These are phyloP conservation scores for Neurospora sp. DNA, from an alignment of 495 filamentous ascomycete species.

Conservation along the genomic window DNA sequence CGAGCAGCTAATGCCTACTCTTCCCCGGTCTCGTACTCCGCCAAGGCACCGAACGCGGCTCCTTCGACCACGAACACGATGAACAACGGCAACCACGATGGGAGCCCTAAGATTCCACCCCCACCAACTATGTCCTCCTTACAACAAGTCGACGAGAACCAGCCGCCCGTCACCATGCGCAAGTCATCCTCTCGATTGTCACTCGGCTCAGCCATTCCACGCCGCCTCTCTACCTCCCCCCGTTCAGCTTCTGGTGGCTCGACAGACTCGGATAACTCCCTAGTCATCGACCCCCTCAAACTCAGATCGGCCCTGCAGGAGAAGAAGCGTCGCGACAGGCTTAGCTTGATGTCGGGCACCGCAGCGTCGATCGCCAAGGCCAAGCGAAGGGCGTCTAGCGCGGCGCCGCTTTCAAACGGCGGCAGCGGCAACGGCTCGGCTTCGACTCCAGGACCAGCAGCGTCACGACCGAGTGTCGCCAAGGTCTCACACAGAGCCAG, in stretches of 20 bases:
- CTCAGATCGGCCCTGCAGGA: slow-evolving; percentile 36
- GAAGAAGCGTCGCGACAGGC: slow-evolving; percentile 31
- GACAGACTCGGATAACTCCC: slow-evolving; percentile 31
- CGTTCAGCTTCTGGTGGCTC: slow-evolving; percentile 16
- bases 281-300: slow-evolving; percentile 32
- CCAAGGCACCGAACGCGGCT: not conserved
- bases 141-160: slow-evolving; percentile 25
- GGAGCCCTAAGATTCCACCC: slow-evolving; percentile 14
- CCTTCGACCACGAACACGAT: not conserved
- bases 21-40: slow-evolving; percentile 13
- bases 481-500: not conserved
- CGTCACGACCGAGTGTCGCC: not conserved
- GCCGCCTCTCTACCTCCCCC: slow-evolving; percentile 8
- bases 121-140: slow-evolving; percentile 11
- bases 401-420: not conserved
- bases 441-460: slow-evolving; percentile 9
- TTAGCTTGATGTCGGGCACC: slow-evolving; percentile 22
- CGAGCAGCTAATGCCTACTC: slow-evolving; percentile 32
- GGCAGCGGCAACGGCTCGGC: slow-evolving; percentile 17
- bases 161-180: slow-evolving; percentile 14
- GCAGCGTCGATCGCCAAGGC: slow-evolving; percentile 20
- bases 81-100: not conserved
- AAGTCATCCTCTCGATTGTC: slow-evolving; percentile 23
- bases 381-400: slow-evolving; percentile 19
- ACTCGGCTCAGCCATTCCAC: slow-evolving; percentile 1